Evolutionary conservation across 345 rosid species (phyloP).

Genomic region (Eucalyptus regnans): DNA sequence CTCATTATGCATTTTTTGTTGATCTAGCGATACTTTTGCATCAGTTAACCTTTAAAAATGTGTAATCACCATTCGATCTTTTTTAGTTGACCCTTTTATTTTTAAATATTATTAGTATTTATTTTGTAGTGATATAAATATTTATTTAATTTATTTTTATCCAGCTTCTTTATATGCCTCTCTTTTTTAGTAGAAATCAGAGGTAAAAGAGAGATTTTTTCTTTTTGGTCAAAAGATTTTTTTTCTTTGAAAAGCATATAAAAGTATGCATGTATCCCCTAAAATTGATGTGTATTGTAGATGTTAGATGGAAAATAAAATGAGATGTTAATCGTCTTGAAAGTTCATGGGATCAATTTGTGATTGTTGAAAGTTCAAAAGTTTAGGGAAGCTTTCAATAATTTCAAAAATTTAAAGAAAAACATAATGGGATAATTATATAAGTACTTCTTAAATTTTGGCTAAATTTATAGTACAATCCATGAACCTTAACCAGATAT

Average conservation of each 20-base stretch:
- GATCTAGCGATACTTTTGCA: not conserved
- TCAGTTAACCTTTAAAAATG: not conserved
- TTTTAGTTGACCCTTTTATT: not conserved
- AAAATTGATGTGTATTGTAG: not conserved
- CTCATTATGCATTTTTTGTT: not conserved
- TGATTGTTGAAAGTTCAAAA: not conserved
- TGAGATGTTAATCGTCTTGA: not conserved
- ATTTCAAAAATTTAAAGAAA: not conserved
- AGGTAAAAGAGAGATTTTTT: not conserved
- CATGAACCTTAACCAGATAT: accelerated
- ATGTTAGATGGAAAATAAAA: not conserved
- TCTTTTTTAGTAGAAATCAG: not conserved
- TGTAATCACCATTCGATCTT: accelerated
- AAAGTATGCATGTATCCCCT: not conserved
- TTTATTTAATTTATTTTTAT: not conserved
- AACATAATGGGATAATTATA: not conserved
- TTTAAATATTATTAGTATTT: not conserved
- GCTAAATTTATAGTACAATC: accelerated
- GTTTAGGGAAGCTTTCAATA: not conserved
- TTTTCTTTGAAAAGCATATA: not conserved
- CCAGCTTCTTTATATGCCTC: not conserved
- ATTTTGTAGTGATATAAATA: not conserved
- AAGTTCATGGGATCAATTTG: not conserved
- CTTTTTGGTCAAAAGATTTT: not conserved
- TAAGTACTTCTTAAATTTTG: accelerated